Evolutionary conservation across 768 basidiomycete species (phyloP).

Genomic region (Agaricus sinodeliciosus): DNA sequence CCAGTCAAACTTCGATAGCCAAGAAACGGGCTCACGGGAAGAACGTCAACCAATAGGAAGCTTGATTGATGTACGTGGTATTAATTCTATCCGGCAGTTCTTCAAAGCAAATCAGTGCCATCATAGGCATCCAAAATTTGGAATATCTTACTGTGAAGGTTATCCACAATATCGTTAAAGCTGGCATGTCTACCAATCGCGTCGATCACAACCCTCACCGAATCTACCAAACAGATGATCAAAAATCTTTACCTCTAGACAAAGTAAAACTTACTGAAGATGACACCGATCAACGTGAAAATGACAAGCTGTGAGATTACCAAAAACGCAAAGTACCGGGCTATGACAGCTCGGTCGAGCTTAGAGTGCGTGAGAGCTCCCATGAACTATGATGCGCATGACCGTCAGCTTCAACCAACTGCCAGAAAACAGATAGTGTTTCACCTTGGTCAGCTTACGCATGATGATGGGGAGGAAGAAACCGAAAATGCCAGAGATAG

Average conservation of each 20-base stretch:
- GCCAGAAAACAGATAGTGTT: slow-evolving; percentile 13
- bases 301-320: slow-evolving; percentile 90
- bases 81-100: slow-evolving; percentile 72
- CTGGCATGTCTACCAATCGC: slow-evolving; percentile 38
- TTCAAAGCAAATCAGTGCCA: slow-evolving; percentile 19
- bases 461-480: slow-evolving; percentile 91
- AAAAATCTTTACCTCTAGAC: neutral
- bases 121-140: neutral
- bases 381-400: slow-evolving; percentile 53
- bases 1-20: neutral
- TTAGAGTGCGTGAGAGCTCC: slow-evolving; percentile 64
- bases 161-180: slow-evolving; percentile 38
- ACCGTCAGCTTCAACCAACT: slow-evolving; percentile 33
- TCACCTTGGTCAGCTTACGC: slow-evolving; percentile 73
- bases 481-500: slow-evolving; percentile 82
- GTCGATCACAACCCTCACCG: slow-evolving; percentile 36
- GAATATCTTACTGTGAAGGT: slow-evolving; percentile 35
- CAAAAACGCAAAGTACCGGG: slow-evolving; percentile 90
- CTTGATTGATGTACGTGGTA: slow-evolving; percentile 83
- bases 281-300: slow-evolving; percentile 88
- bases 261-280: slow-evolving; percentile 52
- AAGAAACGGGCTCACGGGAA: slow-evolving; percentile 63
- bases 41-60: slow-evolving; percentile 89
- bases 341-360: slow-evolving; percentile 86
- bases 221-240: slow-evolving; percentile 21